Percentiles rank a stretch among this genome's conserved stretches.
Evolutionary conservation across 2,329 filamentous ascomycete genomes (phyloP).

Genomic region (Sphaerulina musiva): DNA sequence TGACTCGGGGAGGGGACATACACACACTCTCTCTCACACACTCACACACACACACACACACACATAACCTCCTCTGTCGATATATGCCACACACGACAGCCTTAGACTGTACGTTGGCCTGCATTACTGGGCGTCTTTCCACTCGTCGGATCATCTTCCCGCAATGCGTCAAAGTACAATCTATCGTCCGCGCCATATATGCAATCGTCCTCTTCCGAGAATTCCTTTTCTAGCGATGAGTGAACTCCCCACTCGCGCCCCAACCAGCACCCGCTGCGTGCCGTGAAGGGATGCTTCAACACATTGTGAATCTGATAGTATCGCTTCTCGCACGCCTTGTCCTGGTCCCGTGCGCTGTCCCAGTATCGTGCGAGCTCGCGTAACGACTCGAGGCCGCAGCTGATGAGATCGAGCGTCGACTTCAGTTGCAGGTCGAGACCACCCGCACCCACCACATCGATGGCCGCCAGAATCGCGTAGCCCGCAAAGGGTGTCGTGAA

Average conservation of each 20-base stretch:
- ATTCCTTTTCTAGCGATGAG: slow-evolving; percentile 29
- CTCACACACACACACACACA: neutral
- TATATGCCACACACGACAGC: slow-evolving; percentile 9
- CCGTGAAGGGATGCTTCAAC: slow-evolving; percentile 33
- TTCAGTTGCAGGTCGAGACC: slow-evolving; percentile 49
- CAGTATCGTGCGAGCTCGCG: slow-evolving; percentile 54
- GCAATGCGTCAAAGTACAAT: slow-evolving; percentile 27
- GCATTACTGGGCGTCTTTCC: slow-evolving; percentile 4
- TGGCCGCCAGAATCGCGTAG: slow-evolving; percentile 56
- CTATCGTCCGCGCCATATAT: slow-evolving; percentile 30
- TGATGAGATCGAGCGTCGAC: slow-evolving; percentile 49
- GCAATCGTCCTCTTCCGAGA: slow-evolving; percentile 29
- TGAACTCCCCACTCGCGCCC: slow-evolving; percentile 32
- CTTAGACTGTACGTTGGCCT: slow-evolving; percentile 9
- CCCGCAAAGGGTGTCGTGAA: slow-evolving; percentile 49
- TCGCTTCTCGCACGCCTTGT: slow-evolving; percentile 44
- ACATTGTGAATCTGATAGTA: slow-evolving; percentile 42
- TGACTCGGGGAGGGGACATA: too few species aligned
- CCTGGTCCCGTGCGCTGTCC: slow-evolving; percentile 51
- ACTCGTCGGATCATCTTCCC: slow-evolving; percentile 13
- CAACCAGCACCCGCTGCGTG: slow-evolving; percentile 33
- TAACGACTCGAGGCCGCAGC: slow-evolving; percentile 49
- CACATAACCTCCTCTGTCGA: slow-evolving; percentile 20
- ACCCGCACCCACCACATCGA: slow-evolving; percentile 60
- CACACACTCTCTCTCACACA: too few species aligned